These are phyloP conservation scores for Mesembryanthemum crystallinum DNA, from an alignment of 148 eudicot genomes.

Conservation along the genomic window DNA sequence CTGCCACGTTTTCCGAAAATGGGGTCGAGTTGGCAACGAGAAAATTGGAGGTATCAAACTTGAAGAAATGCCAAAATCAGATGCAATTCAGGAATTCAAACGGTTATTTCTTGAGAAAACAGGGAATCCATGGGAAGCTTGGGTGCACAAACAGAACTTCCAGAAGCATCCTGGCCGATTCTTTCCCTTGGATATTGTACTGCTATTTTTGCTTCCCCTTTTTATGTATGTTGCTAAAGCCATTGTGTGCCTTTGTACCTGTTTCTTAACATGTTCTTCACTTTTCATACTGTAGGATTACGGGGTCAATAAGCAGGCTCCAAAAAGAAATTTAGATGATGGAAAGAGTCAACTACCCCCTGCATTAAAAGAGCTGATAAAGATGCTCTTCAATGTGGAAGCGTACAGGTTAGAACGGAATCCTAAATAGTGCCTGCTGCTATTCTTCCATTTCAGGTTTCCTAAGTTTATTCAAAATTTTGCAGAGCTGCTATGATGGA, in stretches of 20 bases:
- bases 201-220: conserved; percentile 13
- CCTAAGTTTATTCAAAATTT: conserved; percentile 14
- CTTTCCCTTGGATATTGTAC: conserved; percentile 93
- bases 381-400: conserved; percentile 97
- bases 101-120: conserved; percentile 87
- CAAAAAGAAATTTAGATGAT: conserved; percentile 54
- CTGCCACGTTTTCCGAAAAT: conserved; percentile 92
- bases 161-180: conserved; percentile 84
- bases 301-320: conserved; percentile 72
- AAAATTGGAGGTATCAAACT: conserved; percentile 74
- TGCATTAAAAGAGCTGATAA: conserved; percentile 75
- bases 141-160: conserved; percentile 65
- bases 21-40: conserved; percentile 94
- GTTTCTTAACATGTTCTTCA: background rate
- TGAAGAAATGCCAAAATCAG: conserved; percentile 64
- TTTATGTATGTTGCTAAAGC: background rate
- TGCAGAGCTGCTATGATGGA: conserved; percentile 98
- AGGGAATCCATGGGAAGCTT: conserved; percentile 92
- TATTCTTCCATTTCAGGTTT: background rate
- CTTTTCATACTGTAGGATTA: conserved; percentile 63
- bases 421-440: conserved; percentile 5
- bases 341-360: conserved; percentile 61
- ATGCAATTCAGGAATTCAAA: conserved; percentile 72
- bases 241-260: conserved; percentile 1
- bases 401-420: conserved; percentile 61